These are phyloP conservation scores for Phyllosticta citrichinensis DNA, from an alignment of 2,329 filamentous ascomycete species.

Conservation along the genomic window DNA sequence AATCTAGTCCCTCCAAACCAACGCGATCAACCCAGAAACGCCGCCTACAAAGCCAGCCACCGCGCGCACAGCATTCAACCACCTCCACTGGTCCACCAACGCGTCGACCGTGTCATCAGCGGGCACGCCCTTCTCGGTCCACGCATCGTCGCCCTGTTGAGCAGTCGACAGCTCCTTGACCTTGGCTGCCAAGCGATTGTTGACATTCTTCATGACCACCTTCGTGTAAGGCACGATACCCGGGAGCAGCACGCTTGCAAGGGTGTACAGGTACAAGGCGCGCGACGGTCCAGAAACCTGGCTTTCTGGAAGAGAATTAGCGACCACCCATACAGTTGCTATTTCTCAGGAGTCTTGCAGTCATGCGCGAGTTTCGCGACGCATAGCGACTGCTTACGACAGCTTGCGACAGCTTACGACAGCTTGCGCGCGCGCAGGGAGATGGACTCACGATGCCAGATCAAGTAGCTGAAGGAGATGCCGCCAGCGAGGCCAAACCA, in stretches of 20 bases:
- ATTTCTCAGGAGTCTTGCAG: too few relatives aligned
- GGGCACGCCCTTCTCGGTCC: constrained; percentile 6
- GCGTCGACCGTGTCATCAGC: constrained; percentile 15
- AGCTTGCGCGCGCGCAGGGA: neutral
- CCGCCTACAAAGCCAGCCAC: neutral
- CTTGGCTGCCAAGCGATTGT: constrained; percentile 14
- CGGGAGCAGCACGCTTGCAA: constrained; percentile 15
- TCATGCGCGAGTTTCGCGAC: neutral
- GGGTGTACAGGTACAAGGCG: constrained; percentile 13
- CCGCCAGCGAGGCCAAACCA: constrained; percentile 14
- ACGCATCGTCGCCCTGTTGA: neutral
- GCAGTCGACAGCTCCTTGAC: constrained; percentile 9
- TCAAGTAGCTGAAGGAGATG: constrained; percentile 8
- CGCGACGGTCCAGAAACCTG: neutral
- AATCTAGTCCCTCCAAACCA: neutral
- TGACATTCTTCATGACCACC: constrained; percentile 15
- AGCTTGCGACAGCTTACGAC: neutral
- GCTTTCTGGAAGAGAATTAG: neutral
- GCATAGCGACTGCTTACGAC: neutral
- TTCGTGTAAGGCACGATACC: constrained; percentile 19
- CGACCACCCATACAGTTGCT: neutral
- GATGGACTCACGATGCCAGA: constrained; percentile 11
- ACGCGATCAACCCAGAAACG: constrained; percentile 1
- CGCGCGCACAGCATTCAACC: constrained; percentile 13
- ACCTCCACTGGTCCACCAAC: constrained; percentile 16